phyloP scores from a whole-genome alignment of 2,329 filamentous ascomycete species.

The Trichoderma guizhouense region DNA sequence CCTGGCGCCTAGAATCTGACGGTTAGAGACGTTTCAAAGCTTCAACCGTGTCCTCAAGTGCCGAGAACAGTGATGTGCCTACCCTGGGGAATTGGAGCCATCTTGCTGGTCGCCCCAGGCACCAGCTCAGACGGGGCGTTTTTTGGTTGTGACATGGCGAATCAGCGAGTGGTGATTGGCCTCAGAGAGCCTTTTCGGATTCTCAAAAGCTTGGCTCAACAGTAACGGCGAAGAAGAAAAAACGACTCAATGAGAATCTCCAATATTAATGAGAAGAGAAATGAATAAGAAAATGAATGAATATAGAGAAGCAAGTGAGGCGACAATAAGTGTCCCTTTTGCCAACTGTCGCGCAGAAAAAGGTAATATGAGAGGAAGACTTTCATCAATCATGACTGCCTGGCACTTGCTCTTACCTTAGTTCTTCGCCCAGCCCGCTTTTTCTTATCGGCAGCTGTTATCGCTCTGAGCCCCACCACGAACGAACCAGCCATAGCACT shows the following conservation, averaged over 20 bases:
- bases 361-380: background rate
- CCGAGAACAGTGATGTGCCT: background rate
- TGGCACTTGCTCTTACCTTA: slow-evolving; percentile 10
- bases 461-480: background rate
- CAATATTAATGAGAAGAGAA: background rate
- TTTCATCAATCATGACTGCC: slow-evolving; percentile 19
- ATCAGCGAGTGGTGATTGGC: background rate
- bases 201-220: background rate
- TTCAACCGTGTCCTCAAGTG: slow-evolving; percentile 10
- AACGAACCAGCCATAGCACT: background rate
- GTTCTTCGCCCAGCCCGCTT: background rate
- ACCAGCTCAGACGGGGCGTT: slow-evolving; percentile 19
- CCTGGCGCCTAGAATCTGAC: slow-evolving; percentile 39
- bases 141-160: slow-evolving; percentile 24
- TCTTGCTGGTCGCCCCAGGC: slow-evolving; percentile 31
- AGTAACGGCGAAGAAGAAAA: background rate
- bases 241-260: background rate
- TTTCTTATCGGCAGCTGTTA: slow-evolving; percentile 10
- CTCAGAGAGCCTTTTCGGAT: background rate
- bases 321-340: background rate
- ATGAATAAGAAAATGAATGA: background rate
- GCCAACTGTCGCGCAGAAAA: background rate
- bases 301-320: background rate
- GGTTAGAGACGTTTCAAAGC: slow-evolving; percentile 2
- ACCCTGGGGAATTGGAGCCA: slow-evolving; percentile 36